phyloP scores from a whole-genome alignment of 169 alveolate species.

The Eimeria necatrix region DNA sequence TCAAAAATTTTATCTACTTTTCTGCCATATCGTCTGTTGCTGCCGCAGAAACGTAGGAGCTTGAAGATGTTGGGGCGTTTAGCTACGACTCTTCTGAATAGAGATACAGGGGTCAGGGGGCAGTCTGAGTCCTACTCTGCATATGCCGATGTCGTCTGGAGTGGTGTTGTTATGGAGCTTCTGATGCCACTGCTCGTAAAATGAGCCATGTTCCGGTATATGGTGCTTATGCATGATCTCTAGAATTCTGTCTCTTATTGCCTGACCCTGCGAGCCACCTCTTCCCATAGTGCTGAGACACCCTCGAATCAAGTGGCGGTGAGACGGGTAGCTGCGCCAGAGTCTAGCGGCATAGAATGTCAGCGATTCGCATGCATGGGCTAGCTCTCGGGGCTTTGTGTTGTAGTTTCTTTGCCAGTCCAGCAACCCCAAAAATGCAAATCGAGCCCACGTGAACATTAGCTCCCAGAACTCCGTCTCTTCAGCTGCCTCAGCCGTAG shows the following conservation, averaged over 20 bases:
- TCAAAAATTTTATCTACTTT: too few relatives aligned
- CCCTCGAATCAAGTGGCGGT: conserved; percentile 82
- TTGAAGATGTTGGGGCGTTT: too few relatives aligned
- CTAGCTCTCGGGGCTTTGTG: conserved; percentile 85
- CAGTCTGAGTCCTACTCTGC: conserved; percentile 37
- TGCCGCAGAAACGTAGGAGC: too few relatives aligned
- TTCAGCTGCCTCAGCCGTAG: conserved; percentile 46
- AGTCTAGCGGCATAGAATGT: conserved; percentile 68
- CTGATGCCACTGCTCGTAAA: conserved; percentile 97
- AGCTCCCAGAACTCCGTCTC: conserved; percentile 85
- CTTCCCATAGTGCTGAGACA: conserved; percentile 89
- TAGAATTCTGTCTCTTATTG: conserved; percentile 93
- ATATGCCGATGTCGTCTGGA: conserved; percentile 95
- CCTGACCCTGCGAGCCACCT: conserved; percentile 96
- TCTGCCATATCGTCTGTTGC: too few relatives aligned
- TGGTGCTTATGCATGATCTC: conserved; percentile 93
- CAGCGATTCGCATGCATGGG: conserved; percentile 82
- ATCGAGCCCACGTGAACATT: conserved; percentile 86
- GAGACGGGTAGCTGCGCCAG: conserved; percentile 81
- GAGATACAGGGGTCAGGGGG: not conserved
- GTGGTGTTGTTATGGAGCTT: conserved; percentile 96
- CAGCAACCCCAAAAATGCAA: conserved; percentile 83
- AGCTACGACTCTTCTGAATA: too few relatives aligned
- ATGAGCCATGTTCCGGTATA: conserved; percentile 90
- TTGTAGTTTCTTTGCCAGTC: conserved; percentile 88